A percentile compares a stretch with the other conserved stretches of the same genome.
Conservation (phyloP, 768 basidiomycete genomes). For the Artomyces pyxidatus region DNA sequence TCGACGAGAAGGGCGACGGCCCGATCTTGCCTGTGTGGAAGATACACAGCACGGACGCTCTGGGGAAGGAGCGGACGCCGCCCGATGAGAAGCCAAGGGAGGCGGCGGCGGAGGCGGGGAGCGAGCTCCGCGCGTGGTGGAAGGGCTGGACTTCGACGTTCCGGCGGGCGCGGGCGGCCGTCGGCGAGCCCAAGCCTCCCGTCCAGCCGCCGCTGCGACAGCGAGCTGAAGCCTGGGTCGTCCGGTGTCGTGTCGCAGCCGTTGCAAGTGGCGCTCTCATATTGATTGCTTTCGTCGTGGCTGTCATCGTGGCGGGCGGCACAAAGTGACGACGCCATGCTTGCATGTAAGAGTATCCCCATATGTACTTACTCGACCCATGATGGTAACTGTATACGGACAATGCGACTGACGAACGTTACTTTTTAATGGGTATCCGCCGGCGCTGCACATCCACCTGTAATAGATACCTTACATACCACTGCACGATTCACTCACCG, state of each 20-base stretch:
- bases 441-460: no score
- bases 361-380: neutral
- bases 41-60: neutral
- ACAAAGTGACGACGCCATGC: neutral
- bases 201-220: constrained; percentile 11
- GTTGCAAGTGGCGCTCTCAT: constrained; percentile 50
- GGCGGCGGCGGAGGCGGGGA: constrained; percentile 23
- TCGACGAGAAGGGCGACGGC: constrained; percentile 34
- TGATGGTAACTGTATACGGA: neutral
- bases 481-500: no score
- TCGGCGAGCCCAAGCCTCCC: constrained; percentile 14
- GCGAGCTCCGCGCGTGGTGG: constrained; percentile 6
- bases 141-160: constrained; percentile 15
- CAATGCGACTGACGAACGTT: neutral
- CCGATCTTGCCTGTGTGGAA: constrained; percentile 25
- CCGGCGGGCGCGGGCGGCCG: constrained; percentile 28
- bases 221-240: constrained; percentile 30
- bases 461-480: no score
- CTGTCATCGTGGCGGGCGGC: constrained; percentile 30
- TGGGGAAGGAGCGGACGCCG: constrained; percentile 6
- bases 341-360: neutral
- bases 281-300: constrained; percentile 39
- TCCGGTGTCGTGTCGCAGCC: constrained; percentile 48
- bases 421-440: no score
- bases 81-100: constrained; percentile 18